These are phyloP conservation scores for Epipyxis sp. DNA, from an alignment of 108 stramenopile species.

Conservation along the genomic window DNA sequence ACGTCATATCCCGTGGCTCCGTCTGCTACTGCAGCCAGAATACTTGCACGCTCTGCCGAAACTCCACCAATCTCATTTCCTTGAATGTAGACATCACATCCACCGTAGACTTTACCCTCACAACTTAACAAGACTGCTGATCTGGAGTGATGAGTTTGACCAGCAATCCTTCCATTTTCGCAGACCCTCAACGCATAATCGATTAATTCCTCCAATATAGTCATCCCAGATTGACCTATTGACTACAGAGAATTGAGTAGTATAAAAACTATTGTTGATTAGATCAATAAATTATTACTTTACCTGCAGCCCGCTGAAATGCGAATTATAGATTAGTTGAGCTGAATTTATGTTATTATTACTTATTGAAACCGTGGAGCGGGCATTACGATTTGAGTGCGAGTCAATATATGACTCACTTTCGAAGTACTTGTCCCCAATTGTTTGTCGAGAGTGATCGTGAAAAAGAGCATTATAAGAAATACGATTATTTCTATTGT, in stretches of 20 bases:
- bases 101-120: constrained; percentile 40
- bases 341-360: not conserved
- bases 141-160: constrained; percentile 33
- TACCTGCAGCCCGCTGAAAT: not conserved
- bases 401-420: not conserved
- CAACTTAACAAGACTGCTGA: constrained; percentile 29
- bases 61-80: constrained; percentile 37
- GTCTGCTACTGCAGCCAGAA: constrained; percentile 54
- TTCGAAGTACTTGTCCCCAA: not conserved
- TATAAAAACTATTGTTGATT: not conserved
- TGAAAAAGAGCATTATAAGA: not conserved
- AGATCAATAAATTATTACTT: not conserved
- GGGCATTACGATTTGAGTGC: not conserved
- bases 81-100: constrained; percentile 47
- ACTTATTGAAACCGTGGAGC: not conserved
- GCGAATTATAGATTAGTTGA: not conserved
- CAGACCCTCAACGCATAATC: constrained; percentile 48
- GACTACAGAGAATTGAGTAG: constrained; percentile 36
- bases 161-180: constrained; percentile 29
- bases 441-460: not conserved
- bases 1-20: constrained; percentile 37
- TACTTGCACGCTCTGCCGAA: constrained; percentile 45
- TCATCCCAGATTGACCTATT: constrained; percentile 54
- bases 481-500: not conserved
- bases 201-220: constrained; percentile 56